Evolutionary conservation across 108 stramenopile species (phyloP).

Genomic region (Skeletonema grethae): DNA sequence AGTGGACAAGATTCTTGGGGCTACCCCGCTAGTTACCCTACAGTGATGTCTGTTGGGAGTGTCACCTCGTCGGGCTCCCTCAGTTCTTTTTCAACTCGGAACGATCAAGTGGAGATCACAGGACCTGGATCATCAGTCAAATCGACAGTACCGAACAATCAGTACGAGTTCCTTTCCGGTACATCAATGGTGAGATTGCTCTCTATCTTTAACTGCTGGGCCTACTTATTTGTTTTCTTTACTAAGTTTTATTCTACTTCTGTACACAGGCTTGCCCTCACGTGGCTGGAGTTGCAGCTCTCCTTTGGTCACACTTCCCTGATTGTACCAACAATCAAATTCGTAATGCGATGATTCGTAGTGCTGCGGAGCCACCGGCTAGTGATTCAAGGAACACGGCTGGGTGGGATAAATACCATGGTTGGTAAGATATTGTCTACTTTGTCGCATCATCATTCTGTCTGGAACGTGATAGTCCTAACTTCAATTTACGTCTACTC

Average conservation of each 20-base stretch:
- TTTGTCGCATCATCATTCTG: too few species aligned
- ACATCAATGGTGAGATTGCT: too few species aligned
- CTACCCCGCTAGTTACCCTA: conserved; percentile 55
- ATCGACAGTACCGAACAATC: too few species aligned
- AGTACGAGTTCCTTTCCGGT: too few species aligned
- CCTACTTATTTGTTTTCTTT: too few species aligned
- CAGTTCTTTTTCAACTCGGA: conserved; percentile 30
- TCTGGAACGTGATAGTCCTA: too few species aligned
- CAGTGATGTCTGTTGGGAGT: conserved; percentile 60
- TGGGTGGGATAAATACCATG: conserved; percentile 9
- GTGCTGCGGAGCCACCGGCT: conserved; percentile 12
- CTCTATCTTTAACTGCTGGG: too few species aligned
- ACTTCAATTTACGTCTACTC: too few species aligned
- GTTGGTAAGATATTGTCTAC: not conserved
- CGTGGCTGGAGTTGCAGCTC: conserved; percentile 73
- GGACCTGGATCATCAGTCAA: conserved; percentile 21
- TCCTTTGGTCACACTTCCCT: conserved; percentile 54
- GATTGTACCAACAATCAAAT: conserved; percentile 54
- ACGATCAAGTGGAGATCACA: conserved; percentile 55
- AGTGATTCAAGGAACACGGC: not conserved
- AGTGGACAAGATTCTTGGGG: conserved; percentile 18
- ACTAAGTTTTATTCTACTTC: too few species aligned
- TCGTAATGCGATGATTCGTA: conserved; percentile 36
- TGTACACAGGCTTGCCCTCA: conserved; percentile 55
- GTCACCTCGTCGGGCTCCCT: conserved; percentile 12